phyloP scores from a whole-genome alignment of 169 alveolate genomes.

The Eimeria praecox region DNA sequence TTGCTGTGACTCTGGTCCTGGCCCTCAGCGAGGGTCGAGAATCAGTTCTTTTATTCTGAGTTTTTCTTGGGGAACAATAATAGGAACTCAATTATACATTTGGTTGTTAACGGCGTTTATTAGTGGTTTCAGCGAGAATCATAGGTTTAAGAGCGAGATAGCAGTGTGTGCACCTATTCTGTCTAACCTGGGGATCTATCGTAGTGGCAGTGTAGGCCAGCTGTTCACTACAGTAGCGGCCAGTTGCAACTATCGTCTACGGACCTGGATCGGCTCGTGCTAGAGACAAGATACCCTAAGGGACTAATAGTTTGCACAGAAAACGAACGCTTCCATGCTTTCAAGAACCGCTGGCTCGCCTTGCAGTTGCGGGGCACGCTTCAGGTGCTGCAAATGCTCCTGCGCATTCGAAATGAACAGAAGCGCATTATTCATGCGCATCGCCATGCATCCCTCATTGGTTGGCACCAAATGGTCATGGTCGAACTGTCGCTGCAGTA shows the following conservation, averaged over 20 bases:
- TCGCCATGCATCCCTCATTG: not conserved
- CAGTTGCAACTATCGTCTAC: too few relatives aligned
- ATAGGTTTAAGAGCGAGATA: too few relatives aligned
- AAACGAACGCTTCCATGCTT: not conserved
- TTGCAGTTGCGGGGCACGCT: not conserved
- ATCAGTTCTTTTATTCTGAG: too few relatives aligned
- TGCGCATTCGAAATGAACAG: not conserved
- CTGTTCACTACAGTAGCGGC: conserved; percentile 19
- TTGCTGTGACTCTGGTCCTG: too few relatives aligned
- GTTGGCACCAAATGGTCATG: not conserved
- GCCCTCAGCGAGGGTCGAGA: too few relatives aligned
- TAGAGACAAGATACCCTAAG: not conserved
- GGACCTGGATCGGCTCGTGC: not conserved
- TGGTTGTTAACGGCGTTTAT: too few relatives aligned
- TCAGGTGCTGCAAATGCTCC: not conserved
- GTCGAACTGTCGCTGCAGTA: not conserved
- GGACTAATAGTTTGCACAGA: not conserved
- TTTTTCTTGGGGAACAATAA: too few relatives aligned
- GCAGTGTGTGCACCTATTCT: not conserved
- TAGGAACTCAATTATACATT: too few relatives aligned
- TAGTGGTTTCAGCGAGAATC: too few relatives aligned
- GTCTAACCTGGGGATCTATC: not conserved
- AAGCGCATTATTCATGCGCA: not conserved
- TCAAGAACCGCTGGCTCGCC: not conserved
- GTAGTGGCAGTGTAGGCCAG: conserved; percentile 30